Evolutionary conservation across 129 eudicot genomes (phyloP).

Genomic region (Silybum marianum): DNA sequence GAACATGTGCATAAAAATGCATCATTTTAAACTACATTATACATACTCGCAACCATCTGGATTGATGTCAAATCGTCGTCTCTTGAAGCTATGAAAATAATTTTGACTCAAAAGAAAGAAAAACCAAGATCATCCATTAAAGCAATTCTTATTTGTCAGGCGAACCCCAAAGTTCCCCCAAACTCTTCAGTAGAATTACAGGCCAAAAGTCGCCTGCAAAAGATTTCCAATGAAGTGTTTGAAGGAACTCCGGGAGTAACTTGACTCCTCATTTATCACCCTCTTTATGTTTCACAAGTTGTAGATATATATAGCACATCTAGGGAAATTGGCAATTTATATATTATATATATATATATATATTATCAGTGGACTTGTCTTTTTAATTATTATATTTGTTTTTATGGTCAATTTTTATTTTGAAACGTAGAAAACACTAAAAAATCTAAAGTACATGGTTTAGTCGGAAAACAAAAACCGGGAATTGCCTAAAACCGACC

Average conservation of each 20-base stretch:
- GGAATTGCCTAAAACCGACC: not conserved
- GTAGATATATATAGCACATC: not conserved
- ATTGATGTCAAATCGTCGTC: not conserved
- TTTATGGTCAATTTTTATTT: not conserved
- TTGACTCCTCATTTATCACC: conserved; percentile 7
- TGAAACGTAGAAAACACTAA: not conserved
- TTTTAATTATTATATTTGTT: not conserved
- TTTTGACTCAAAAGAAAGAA: not conserved
- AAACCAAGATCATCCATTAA: not conserved
- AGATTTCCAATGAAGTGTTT: conserved; percentile 16
- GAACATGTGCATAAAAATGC: not conserved
- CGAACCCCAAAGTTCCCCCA: conserved; percentile 24
- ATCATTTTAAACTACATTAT: not conserved
- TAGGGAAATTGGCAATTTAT: not conserved
- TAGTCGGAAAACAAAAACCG: not conserved
- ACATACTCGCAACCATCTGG: not conserved
- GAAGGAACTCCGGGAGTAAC: conserved; percentile 26
- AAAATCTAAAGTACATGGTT: not conserved
- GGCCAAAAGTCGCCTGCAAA: not conserved
- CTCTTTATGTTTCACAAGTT: conserved; percentile 12
- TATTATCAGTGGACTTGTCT: not conserved
- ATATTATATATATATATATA: not conserved
- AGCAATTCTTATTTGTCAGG: not conserved
- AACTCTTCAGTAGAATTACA: conserved; percentile 24
- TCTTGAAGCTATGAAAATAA: not conserved